Conservation (phyloP, 163 green algal genomes). For the Picocystis sp. region DNA sequence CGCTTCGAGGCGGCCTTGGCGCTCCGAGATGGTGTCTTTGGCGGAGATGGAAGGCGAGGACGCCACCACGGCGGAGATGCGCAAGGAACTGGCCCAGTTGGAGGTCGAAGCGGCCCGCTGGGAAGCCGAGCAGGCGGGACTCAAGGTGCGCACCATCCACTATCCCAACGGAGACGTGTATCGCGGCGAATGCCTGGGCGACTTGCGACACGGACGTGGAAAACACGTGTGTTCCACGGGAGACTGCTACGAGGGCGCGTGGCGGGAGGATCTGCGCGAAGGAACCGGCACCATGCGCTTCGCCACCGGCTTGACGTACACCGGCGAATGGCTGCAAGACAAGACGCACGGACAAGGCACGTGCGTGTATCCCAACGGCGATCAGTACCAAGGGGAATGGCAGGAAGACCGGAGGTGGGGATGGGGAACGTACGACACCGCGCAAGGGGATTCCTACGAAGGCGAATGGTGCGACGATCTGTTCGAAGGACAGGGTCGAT, state of each 20-base stretch:
- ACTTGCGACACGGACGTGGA: slow-evolving; percentile 14
- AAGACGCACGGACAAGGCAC: slow-evolving; percentile 17
- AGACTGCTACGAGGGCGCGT: slow-evolving; percentile 19
- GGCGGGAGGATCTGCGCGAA: slow-evolving; percentile 15
- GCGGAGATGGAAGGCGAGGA: too few relatives aligned
- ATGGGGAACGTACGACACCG: slow-evolving; percentile 13
- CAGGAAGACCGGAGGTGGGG: slow-evolving; percentile 17
- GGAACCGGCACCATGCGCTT: slow-evolving; percentile 15
- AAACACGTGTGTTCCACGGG: slow-evolving; percentile 11
- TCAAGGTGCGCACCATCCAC: neutral
- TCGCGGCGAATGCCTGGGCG: slow-evolving; percentile 8
- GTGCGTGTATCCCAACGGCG: slow-evolving; percentile 19
- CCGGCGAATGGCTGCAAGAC: slow-evolving; percentile 20
- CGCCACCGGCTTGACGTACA: slow-evolving; percentile 14
- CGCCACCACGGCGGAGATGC: too few relatives aligned
- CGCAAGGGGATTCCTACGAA: slow-evolving; percentile 17
- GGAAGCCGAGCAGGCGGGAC: too few relatives aligned
- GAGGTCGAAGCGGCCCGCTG: too few relatives aligned
- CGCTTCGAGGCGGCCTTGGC: too few relatives aligned
- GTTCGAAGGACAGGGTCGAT: slow-evolving; percentile 26
- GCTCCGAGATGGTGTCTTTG: too few relatives aligned
- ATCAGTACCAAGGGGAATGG: slow-evolving; percentile 22
- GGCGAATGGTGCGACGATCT: slow-evolving; percentile 16
- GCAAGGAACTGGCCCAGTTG: too few relatives aligned
- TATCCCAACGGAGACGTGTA: slow-evolving; percentile 20